Base-by-base conservation (phyloP, 352 stramenopile genomes). In the Phytophthora constricta region DNA sequence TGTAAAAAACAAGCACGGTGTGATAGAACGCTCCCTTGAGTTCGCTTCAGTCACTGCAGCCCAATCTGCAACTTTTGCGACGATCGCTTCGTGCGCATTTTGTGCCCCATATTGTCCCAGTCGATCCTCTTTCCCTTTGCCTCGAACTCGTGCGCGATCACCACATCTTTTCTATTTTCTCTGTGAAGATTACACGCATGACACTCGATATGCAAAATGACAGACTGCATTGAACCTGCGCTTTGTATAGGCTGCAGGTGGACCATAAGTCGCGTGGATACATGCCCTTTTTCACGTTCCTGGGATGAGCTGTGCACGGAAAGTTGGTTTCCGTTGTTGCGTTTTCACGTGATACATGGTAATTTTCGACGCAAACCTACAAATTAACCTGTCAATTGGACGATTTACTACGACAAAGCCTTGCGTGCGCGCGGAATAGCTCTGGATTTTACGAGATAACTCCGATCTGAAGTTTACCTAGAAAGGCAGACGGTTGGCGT, bases 1-100 rank as follows among this genome's bases (percentile, higher is more conserved):
- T n/a, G n/a, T n/a, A n/a, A n/a, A 31, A 17, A 63, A 55, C 9
- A 63, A 55, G 17, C 20, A 55, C 3, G 19, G 56, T 31, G 56
- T 10, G 43, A 13, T 0, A 63, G 17, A 1, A 48, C 31, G 10
- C 19, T 48, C 4, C 56, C 46, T 13, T 51, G 50, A 9, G 34
- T 64, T 3, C 57, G 33, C 25, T 64, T 64, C 0, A 64, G 34
- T 5, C 33, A 31, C 5, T 37, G 57, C 1, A 64, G 17, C 4
- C 45, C 7, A 25, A 5, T 16, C 34, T 64, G 45, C 9, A 64
- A 17, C 17, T 39, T 4, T 5, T 53, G n/a, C 10, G 54, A 2
- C 7, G 27, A 11, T 19, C 23, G 54, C 27, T 54, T 62, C 1
- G 37, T 3, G 9, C n/a, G 41, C 53, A 60, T 60, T 9, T 45